Evolutionary conservation across 768 basidiomycete genomes (phyloP).

Genomic region (Tylopilus rubrobrunneus): DNA sequence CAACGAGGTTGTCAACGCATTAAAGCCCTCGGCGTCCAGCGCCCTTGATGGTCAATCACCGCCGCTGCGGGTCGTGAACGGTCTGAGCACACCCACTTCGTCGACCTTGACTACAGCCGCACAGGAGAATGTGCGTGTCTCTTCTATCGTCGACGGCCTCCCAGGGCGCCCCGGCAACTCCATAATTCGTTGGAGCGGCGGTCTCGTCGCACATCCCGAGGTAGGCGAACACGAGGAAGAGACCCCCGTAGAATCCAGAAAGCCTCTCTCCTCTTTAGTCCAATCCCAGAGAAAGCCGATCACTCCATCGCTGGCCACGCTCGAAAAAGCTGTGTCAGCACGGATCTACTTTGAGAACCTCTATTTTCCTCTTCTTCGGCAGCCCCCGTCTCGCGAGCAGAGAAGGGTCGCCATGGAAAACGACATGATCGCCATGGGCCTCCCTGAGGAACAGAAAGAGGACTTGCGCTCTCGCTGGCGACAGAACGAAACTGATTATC

Average conservation of each 20-base stretch:
- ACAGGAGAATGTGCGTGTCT: conserved; percentile 56
- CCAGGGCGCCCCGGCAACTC: conserved; percentile 58
- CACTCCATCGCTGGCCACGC: conserved; percentile 81
- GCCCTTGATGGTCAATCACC: conserved; percentile 40
- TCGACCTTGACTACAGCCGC: conserved; percentile 75
- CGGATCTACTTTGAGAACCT: conserved; percentile 93
- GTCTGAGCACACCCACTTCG: conserved; percentile 63
- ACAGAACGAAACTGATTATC: conserved; percentile 85
- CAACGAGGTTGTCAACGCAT: conserved; percentile 71
- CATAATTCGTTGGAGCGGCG: conserved; percentile 56
- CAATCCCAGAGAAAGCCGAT: conserved; percentile 54
- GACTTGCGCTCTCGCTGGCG: conserved; percentile 71
- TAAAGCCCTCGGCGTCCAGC: conserved; percentile 52
- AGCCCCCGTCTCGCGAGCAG: conserved; percentile 82
- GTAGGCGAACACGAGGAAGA: conserved; percentile 56
- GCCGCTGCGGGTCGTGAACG: conserved; percentile 77
- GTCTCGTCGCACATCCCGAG: conserved; percentile 65
- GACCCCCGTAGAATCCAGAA: conserved; percentile 16
- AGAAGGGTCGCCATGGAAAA: conserved; percentile 82
- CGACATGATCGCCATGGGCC: conserved; percentile 73
- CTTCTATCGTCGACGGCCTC: conserved; percentile 42
- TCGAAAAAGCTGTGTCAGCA: conserved; percentile 91
- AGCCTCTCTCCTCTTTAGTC: conserved; percentile 28
- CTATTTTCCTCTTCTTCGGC: conserved; percentile 82
- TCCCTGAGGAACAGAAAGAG: conserved; percentile 69